Base-by-base conservation (phyloP, 2,329 filamentous ascomycete species). In the Exophiala spinifera region DNA sequence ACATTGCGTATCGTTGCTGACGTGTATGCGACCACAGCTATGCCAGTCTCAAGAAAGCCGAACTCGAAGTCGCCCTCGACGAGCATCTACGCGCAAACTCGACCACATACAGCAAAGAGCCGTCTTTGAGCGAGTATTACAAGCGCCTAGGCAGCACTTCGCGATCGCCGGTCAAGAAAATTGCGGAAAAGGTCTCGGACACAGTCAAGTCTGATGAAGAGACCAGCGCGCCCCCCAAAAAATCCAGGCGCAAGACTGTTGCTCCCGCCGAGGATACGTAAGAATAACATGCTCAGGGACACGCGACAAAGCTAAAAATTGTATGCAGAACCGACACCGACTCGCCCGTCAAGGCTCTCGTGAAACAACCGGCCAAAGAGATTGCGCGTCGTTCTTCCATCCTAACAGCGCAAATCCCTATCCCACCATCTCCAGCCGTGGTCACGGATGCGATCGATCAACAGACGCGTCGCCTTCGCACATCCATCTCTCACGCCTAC, bases 391-490 rank as follows among this genome's bases (percentile, higher is more conserved):
- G 61, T 21, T 55, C 60, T n/a, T 73, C 71, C n/a, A 69, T 71
- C 36, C 68, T 77, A 8, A 67, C 74, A 4, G 71, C 75, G 54
- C 84, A 82, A 65, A 81, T 91, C 48, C 82, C 85, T n/a, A 77
- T 95, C 48, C 89, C 89, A 19, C 84, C 89, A 7, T 91, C 89
- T 1, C 91, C 91, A 4, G 85, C 88, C 37, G 84, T 87, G 57
- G 85, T 95, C 33, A 88, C 86, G 36, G 78, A 86, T 62, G 84
- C 83, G 59, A 84, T 95, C 68, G 91, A 94, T 72, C 84, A 81
- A 66, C 84, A 74, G 55, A 75, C 74, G 8, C 66, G 67, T 45
- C 66, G 64, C 46, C 65, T 71, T 53, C 85, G 87, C 68, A 78
- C 81, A 51, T 83, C 82, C 67, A 81, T 94, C 55, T 85, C 87